Evolutionary conservation across 441 rosid genomes (phyloP).

Genomic region (Aleurites moluccanus): DNA sequence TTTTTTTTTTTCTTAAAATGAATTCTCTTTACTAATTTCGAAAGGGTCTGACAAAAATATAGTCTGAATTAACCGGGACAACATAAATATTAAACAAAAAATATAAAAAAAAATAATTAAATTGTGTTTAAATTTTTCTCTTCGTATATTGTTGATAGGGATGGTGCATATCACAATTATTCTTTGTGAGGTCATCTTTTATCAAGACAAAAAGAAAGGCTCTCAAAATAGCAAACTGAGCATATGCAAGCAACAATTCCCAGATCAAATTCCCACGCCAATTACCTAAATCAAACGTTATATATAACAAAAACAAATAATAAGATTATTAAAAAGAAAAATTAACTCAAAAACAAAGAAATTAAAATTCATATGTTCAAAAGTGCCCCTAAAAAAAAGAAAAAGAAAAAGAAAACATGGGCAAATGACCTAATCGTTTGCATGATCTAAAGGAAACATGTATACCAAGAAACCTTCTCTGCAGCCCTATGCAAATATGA

Average conservation of each 20-base stretch:
- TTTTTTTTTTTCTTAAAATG: too few relatives aligned
- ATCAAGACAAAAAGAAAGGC: conserved; percentile 16
- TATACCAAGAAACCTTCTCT: neutral
- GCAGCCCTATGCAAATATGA: neutral
- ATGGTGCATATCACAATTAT: conserved; percentile 16
- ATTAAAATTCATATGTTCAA: conserved; percentile 18
- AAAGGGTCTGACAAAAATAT: too few relatives aligned
- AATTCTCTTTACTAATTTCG: too few relatives aligned
- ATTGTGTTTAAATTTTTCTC: too few relatives aligned
- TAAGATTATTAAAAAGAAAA: neutral
- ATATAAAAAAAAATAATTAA: too few relatives aligned
- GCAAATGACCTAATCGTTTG: conserved; percentile 25
- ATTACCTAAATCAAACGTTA: conserved; percentile 31
- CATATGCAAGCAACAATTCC: conserved; percentile 20
- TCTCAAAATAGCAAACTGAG: conserved; percentile 20
- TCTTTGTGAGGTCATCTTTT: conserved; percentile 22
- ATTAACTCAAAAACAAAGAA: conserved; percentile 2
- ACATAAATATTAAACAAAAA: too few relatives aligned
- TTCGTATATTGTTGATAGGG: neutral
- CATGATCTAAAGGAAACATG: conserved; percentile 33
- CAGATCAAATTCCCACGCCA: conserved; percentile 24
- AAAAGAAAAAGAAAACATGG: neutral
- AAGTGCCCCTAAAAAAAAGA: conserved; percentile 2
- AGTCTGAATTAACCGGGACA: too few relatives aligned
- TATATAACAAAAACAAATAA: neutral